A percentile compares a stretch with the other conserved stretches of the same genome.
Conservation (phyloP, 2,329 filamentous ascomycete genomes). For the Beauveria pseudobassiana region DNA sequence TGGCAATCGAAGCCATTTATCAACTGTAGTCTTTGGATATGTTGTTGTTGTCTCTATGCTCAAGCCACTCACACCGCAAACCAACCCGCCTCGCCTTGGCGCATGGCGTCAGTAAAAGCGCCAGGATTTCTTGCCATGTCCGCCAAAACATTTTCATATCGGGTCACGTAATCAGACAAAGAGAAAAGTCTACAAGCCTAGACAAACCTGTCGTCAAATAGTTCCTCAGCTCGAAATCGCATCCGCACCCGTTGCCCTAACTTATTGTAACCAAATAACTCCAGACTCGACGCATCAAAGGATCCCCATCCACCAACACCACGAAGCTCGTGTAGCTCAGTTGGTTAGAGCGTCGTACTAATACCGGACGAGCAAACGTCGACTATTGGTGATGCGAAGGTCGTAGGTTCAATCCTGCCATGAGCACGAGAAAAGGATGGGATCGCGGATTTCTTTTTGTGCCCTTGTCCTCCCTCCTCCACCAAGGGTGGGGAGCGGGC, state of each 20-base stretch:
- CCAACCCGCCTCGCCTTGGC: no score
- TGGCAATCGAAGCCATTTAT: no score
- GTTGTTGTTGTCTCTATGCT: no score
- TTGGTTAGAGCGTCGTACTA: conserved; percentile 8
- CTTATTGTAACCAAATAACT: neutral
- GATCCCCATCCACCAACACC: neutral
- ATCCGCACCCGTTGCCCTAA: no score
- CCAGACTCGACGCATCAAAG: neutral
- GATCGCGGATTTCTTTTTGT: neutral
- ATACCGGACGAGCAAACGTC: neutral
- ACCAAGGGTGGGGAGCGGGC: neutral
- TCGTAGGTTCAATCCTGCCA: conserved; percentile 11
- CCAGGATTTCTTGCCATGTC: no score
- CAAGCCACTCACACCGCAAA: no score
- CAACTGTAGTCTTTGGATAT: no score
- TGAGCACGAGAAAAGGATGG: neutral
- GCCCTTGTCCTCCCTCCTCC: neutral
- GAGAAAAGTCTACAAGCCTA: no score
- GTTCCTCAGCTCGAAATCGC: neutral
- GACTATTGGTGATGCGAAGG: conserved; percentile 8
- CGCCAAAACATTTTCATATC: no score
- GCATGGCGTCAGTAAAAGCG: no score
- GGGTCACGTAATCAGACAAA: no score
- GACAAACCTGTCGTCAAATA: no score
- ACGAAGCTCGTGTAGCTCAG: conserved; percentile 1